Base-by-base conservation (phyloP, 2,329 filamentous ascomycete genomes). In the Neoscytalidium dimidiatum region DNA sequence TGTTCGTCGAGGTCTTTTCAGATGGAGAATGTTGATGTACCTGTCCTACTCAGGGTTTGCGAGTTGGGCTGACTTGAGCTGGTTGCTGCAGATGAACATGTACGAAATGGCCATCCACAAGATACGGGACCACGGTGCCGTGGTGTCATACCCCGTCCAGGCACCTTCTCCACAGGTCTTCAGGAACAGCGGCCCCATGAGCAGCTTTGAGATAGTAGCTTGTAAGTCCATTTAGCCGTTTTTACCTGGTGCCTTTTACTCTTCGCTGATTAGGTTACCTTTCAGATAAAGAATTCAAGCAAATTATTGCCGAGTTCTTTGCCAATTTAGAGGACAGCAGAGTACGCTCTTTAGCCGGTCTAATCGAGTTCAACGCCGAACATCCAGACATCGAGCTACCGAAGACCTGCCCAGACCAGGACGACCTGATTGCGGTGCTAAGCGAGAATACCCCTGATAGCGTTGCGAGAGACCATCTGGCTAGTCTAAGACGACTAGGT, bases 291-390 rank as follows among this genome's bases (percentile, higher is more conserved):
- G 75, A 77, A 51, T 77, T 76, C 68, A 75, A 73, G 64, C 72
- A 75, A 8, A 72, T 72, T 28, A 65, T 75, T 29, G 48, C 67
- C 49, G 73, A 75, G n/a, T 77, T 74, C 66, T 73, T 77, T 43
- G 70, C 71, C 29, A 70, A 76, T 58, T 74, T 76, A 67, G 73
- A 71, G 48, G 68, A 69, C 14, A 29, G 29, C 19, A 14, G 76
- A 68, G 73, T 77, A 8, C 73, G 75, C 67, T 76, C 73, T 3
- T 69, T 77, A 23, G 73, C 74, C 23, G 75, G 76, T 52, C 75
- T 77, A 60, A 76, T 77, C 53, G 74, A 77, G 66, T 76, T 76
- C 68, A 77, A 77, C 62, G 68, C 72, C 28, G 73, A 77, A 38
- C 74, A 77, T 38, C 72, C 74, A 6, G 74, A 77, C 57, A 71